These are phyloP conservation scores for Lentinula detonsa DNA, from an alignment of 768 basidiomycete genomes.

Conservation along the genomic window DNA sequence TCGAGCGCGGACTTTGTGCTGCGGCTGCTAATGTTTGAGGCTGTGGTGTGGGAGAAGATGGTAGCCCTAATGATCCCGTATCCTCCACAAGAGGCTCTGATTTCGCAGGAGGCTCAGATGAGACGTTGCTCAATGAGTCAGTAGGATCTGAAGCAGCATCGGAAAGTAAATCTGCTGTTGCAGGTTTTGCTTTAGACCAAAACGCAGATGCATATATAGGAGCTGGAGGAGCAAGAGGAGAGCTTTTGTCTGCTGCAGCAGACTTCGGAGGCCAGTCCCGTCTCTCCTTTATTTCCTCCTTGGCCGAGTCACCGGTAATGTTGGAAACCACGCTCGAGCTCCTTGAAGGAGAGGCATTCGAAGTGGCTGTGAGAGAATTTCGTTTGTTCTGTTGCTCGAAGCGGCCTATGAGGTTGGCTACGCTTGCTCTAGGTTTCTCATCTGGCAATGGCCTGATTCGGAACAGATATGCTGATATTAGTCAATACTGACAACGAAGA, in stretches of 20 bases:
- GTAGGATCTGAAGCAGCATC: slow-evolving; percentile 14
- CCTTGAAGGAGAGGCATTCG: slow-evolving; percentile 31
- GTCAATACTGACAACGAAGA: background rate
- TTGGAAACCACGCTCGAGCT: slow-evolving; percentile 67
- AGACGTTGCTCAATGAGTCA: background rate
- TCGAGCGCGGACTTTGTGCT: background rate
- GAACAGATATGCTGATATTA: background rate
- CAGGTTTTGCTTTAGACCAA: slow-evolving; percentile 3
- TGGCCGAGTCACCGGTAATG: slow-evolving; percentile 53
- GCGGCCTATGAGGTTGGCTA: slow-evolving; percentile 86
- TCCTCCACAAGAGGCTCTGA: background rate
- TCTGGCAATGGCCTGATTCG: slow-evolving; percentile 72
- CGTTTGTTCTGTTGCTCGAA: slow-evolving; percentile 81
- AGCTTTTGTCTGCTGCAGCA: background rate
- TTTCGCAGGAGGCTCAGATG: background rate
- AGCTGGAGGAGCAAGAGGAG: slow-evolving; percentile 1
- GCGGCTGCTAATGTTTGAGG: background rate
- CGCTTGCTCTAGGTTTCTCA: slow-evolving; percentile 81
- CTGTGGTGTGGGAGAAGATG: slow-evolving; percentile 9
- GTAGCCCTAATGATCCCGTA: background rate
- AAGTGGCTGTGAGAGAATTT: slow-evolving; percentile 34
- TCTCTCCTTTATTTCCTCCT: slow-evolving; percentile 64
- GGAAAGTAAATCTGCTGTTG: slow-evolving; percentile 9
- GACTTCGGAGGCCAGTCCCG: slow-evolving; percentile 68
- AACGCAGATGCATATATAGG: slow-evolving; percentile 3